Evolutionary conservation across 192 early-diverging fungal species (phyloP).

Genomic region (Cetraspora pellucida): DNA sequence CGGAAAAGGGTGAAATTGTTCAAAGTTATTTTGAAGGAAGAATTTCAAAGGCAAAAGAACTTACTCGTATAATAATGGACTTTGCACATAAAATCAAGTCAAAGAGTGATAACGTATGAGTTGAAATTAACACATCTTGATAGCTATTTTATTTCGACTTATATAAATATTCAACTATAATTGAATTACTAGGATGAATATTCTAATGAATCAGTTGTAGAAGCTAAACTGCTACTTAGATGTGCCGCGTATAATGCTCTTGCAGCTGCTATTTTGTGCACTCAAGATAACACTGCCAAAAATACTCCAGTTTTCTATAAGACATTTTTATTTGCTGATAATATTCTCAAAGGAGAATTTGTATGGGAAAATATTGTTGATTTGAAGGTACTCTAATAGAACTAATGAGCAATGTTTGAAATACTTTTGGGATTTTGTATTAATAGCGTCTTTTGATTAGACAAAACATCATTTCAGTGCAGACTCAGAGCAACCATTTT

Average conservation of each 20-base stretch:
- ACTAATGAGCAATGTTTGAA: not conserved
- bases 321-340: conserved; percentile 65
- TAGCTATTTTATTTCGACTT: too few relatives aligned
- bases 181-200: conserved; percentile 24
- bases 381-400: conserved; percentile 30
- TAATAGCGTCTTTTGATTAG: not conserved
- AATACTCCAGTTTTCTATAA: conserved; percentile 54
- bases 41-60: conserved; percentile 40
- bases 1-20: conserved; percentile 43
- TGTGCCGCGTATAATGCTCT: conserved; percentile 62
- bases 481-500: not conserved
- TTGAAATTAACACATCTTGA: not conserved
- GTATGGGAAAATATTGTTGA: conserved; percentile 70
- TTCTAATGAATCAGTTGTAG: conserved; percentile 28
- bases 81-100: conserved; percentile 46
- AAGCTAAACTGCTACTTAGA: conserved; percentile 43
- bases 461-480: not conserved
- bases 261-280: conserved; percentile 57
- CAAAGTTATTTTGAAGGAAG: conserved; percentile 39
- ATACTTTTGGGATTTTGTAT: not conserved
- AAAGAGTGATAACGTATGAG: conserved; percentile 38
- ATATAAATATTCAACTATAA: too few relatives aligned
- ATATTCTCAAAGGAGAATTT: conserved; percentile 46
- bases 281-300: conserved; percentile 39
- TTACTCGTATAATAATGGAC: conserved; percentile 49